Evolutionary conservation across 176 grass and related monocot genomes (phyloP), one percentile per base, ranked within the genome.

Genomic region (Eragrostis nindensis): DNA sequence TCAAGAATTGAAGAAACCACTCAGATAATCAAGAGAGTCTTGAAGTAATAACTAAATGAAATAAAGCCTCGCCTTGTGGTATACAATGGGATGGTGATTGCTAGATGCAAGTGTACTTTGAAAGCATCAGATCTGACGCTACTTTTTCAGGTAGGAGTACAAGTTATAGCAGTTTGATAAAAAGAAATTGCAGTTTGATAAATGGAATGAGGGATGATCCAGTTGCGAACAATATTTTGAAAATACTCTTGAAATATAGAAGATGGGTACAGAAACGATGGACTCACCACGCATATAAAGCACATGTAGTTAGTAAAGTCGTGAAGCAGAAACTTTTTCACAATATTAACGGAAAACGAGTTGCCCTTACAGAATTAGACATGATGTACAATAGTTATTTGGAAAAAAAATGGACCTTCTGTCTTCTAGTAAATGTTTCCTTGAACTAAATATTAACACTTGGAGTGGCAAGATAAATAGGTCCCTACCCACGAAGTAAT

Each of bases 391-490:
- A 38, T 63, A 65, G 19, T 53, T 32, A 19, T 45, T 44, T 22
- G 16, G 71, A 55, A 61, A 61, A n/a, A n/a, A 41, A 73, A 5
- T 60, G 63, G 49, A 85, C 8, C 24, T 56, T 73, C 11, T 25
- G 8, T 32, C 13, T 80, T 57, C 39, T 24, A 16, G 48, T 14
- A 59, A 85, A 53, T 41, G 46, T 7, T 54, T 53, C 43, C 15
- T 78, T 62, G 39, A 62, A 78, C 70, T 50, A 70, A 70, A 2
- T 53, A 36, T 73, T 47, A 53, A 73, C 47, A 53, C 53, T 60
- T 4, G 42, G 22, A 81, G 43, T 27, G 53, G 22, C 42, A 62
- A 43, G 30, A 17, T 73, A 61, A 22, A 24, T 63, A 63, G 68
- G 29, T 19, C 36, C 10, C 11, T 30, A 48, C 41, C 18, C 26